phyloP scores from a whole-genome alignment of 2,329 filamentous ascomycete genomes.

The Trichophyton equinum region DNA sequence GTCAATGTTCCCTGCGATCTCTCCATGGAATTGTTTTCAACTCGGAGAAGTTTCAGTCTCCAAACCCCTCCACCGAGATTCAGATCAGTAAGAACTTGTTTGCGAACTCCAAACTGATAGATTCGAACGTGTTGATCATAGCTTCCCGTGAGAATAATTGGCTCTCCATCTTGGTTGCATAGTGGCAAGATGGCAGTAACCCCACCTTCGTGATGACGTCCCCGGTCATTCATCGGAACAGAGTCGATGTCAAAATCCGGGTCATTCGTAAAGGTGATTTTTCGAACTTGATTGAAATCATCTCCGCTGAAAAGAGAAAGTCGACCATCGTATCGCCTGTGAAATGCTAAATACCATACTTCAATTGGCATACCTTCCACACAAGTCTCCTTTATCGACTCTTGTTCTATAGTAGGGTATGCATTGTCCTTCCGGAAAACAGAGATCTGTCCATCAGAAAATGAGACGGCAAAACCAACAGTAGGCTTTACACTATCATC shows the following conservation, averaged over 20 bases:
- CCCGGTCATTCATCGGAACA: constrained; percentile 32
- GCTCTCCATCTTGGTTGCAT: constrained; percentile 33
- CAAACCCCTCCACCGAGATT: constrained; percentile 74
- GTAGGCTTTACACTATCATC: constrained; percentile 18
- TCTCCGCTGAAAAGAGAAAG: constrained; percentile 29
- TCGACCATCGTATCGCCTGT: background rate
- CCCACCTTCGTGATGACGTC: constrained; percentile 60
- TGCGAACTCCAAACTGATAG: constrained; percentile 27
- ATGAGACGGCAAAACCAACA: constrained; percentile 54
- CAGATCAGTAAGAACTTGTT: constrained; percentile 47
- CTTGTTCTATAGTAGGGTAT: constrained; percentile 21
- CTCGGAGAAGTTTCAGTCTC: constrained; percentile 52
- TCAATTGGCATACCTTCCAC: constrained; percentile 37
- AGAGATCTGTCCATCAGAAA: constrained; percentile 54
- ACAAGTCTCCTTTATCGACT: constrained; percentile 61
- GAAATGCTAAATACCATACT: constrained; percentile 28
- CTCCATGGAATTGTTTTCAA: background rate
- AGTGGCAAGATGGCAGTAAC: constrained; percentile 78
- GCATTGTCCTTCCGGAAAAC: constrained; percentile 35
- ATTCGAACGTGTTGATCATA: constrained; percentile 79
- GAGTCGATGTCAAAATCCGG: constrained; percentile 11
- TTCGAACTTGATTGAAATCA: constrained; percentile 28
- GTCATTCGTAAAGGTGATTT: constrained; percentile 15
- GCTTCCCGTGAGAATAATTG: constrained; percentile 67
- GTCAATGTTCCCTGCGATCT: constrained; percentile 1